A percentile compares a stretch with the other conserved stretches of the same genome.
phyloP scores from a whole-genome alignment of 2,329 filamentous ascomycete species.

The Paraconiothyrium sp. region DNA sequence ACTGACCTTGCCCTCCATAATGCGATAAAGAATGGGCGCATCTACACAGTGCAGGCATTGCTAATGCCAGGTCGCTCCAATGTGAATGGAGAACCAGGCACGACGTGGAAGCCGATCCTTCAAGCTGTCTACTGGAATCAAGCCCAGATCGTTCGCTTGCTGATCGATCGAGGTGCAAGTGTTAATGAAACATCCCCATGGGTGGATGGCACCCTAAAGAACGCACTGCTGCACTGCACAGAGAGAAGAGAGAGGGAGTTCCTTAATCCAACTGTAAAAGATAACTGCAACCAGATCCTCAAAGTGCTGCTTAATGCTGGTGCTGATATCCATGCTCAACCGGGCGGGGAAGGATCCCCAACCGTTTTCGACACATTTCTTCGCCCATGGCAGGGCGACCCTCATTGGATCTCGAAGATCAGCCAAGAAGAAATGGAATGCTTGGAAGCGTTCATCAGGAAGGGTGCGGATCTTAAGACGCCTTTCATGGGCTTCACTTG shows the following conservation, averaged over 20 bases:
- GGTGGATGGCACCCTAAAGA: conserved; percentile 25
- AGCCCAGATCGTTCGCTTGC: conserved; percentile 39
- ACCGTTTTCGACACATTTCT: conserved; percentile 40
- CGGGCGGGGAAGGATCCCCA: conserved; percentile 23
- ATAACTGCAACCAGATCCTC: conserved; percentile 35
- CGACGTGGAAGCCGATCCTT: conserved; percentile 40
- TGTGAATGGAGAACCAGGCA: conserved; percentile 38
- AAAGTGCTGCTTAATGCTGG: conserved; percentile 43
- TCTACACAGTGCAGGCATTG: conserved; percentile 40
- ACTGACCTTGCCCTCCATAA: conserved; percentile 47
- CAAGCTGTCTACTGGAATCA: conserved; percentile 46
- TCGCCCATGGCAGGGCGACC: conserved; percentile 37
- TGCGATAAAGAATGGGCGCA: conserved; percentile 46
- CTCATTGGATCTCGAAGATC: conserved; percentile 36
- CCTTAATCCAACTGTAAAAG: conserved; percentile 20
- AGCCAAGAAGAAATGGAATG: conserved; percentile 36
- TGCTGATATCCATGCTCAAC: conserved; percentile 35
- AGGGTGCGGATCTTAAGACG: conserved; percentile 35
- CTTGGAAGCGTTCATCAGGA: conserved; percentile 36
- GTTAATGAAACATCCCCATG: conserved; percentile 32
- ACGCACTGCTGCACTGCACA: conserved; percentile 40
- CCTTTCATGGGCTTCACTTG: conserved; percentile 38
- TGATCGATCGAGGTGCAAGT: conserved; percentile 40
- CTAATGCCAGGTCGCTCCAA: conserved; percentile 33
- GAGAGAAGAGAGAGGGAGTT: conserved; percentile 34